Percentiles rank a stretch among this genome's conserved stretches.
These are phyloP conservation scores for Chaetomium fimeti DNA, from an alignment of 495 filamentous ascomycete species.

Conservation along the genomic window DNA sequence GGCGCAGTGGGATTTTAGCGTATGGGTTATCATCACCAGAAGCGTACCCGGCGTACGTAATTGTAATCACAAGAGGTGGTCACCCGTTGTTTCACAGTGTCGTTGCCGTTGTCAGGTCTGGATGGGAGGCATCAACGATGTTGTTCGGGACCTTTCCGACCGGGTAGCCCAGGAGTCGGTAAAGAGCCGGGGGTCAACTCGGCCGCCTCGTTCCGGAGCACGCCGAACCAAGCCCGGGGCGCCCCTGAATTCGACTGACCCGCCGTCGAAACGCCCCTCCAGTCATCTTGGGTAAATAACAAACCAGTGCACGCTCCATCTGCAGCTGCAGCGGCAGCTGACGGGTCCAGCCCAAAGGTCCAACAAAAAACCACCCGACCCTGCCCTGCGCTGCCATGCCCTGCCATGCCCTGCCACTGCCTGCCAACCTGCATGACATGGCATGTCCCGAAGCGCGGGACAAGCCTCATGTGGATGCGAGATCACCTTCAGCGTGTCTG, in stretches of 20 bases:
- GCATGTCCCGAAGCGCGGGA: slow-evolving; percentile 19
- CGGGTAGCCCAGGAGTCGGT: background rate
- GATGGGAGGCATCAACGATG: background rate
- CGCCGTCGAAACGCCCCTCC: background rate
- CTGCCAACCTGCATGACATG: no score
- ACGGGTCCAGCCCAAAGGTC: background rate
- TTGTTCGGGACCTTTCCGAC: background rate
- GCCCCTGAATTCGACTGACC: background rate
- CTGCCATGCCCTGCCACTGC: no score
- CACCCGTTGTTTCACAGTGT: background rate
- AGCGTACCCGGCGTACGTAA: slow-evolving; percentile 16
- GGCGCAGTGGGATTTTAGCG: background rate
- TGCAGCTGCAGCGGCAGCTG: background rate
- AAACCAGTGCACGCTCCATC: no score
- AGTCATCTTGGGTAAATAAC: slow-evolving; percentile 14
- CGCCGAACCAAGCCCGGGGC: background rate
- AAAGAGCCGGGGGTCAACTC: background rate
- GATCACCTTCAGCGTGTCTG: slow-evolving; percentile 22
- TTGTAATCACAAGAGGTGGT: background rate
- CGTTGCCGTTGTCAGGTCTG: background rate
- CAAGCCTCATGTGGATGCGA: slow-evolving; percentile 26
- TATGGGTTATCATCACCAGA: background rate
- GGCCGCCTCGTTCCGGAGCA: background rate
- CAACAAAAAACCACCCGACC: slow-evolving; percentile 3
- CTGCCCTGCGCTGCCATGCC: no score